phyloP scores from a whole-genome alignment of 208 protist genomes.

The Naegleria fowleri region DNA sequence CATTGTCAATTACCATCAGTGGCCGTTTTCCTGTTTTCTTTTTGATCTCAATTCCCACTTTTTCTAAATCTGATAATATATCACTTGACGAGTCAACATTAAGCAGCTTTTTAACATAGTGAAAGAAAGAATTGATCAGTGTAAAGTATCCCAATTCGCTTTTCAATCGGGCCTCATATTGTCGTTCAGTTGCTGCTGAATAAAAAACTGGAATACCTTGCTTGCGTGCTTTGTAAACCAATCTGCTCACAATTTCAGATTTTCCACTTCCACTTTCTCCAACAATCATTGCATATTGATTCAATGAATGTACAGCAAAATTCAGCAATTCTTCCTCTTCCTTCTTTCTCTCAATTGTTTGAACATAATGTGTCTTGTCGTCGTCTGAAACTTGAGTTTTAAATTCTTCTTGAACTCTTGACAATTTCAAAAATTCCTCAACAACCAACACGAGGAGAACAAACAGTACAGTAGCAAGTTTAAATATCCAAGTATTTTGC shows the following conservation, averaged over 20 bases:
- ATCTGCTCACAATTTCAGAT: not conserved
- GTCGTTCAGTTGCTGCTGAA: not conserved
- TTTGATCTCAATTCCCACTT: not conserved
- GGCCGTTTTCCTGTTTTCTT: not conserved
- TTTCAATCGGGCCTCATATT: not conserved
- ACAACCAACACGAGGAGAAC: not conserved
- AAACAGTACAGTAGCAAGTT: not conserved
- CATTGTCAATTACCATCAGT: not conserved
- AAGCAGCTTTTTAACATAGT: not conserved
- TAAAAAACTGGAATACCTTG: conserved; percentile 4
- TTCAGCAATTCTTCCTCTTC: not conserved
- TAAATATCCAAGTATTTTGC: not conserved
- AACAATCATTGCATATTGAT: not conserved
- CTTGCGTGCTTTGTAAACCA: not conserved
- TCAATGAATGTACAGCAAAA: not conserved
- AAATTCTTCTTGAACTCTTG: not conserved
- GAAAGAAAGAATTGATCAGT: not conserved
- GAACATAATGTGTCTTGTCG: not conserved
- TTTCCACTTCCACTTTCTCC: not conserved
- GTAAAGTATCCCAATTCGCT: not conserved
- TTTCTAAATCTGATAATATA: not conserved
- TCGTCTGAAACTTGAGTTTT: not conserved
- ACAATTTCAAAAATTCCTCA: not conserved
- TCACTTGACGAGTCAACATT: not conserved
- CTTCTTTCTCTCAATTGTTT: not conserved